Conservation (phyloP, 2,329 filamentous ascomycete genomes). For the Corynespora cassiicola region DNA sequence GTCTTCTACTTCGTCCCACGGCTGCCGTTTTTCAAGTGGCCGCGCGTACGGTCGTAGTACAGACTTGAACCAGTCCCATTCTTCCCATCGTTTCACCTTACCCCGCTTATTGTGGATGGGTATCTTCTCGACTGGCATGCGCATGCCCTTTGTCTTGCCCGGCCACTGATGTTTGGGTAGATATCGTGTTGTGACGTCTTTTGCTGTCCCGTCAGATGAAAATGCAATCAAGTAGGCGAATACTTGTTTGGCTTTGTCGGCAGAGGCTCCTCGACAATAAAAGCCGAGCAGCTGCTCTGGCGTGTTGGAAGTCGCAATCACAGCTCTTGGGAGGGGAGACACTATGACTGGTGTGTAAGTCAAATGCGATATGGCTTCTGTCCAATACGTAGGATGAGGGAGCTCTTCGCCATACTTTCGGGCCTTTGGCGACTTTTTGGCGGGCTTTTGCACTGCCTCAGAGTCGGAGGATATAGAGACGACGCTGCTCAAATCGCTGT, state of each 20-base stretch:
- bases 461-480: conserved; percentile 55
- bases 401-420: conserved; percentile 75
- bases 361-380: conserved; percentile 82
- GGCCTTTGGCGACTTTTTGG: conserved; percentile 50
- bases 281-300: conserved; percentile 76
- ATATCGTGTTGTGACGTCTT: conserved; percentile 94
- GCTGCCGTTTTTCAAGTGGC: conserved; percentile 62
- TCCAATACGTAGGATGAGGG: conserved; percentile 90
- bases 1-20: conserved; percentile 81
- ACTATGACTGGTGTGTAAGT: conserved; percentile 81
- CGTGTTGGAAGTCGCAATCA: conserved; percentile 65
- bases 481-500: conserved; percentile 51
- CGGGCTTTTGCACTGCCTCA: conserved; percentile 60
- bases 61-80: conserved; percentile 87
- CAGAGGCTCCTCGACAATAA: conserved; percentile 82
- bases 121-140: conserved; percentile 80
- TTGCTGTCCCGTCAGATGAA: conserved; percentile 83
- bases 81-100: conserved; percentile 76
- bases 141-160: conserved; percentile 85
- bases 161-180: conserved; percentile 81
- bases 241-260: conserved; percentile 85
- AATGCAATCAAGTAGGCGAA: conserved; percentile 89
- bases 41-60: conserved; percentile 77
- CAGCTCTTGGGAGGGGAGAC: conserved; percentile 67
- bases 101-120: conserved; percentile 79